Evolutionary conservation across 805 yeast species (phyloP), one percentile per base, ranked within the genome.

Genomic region (Yamadazyma endophytica): DNA sequence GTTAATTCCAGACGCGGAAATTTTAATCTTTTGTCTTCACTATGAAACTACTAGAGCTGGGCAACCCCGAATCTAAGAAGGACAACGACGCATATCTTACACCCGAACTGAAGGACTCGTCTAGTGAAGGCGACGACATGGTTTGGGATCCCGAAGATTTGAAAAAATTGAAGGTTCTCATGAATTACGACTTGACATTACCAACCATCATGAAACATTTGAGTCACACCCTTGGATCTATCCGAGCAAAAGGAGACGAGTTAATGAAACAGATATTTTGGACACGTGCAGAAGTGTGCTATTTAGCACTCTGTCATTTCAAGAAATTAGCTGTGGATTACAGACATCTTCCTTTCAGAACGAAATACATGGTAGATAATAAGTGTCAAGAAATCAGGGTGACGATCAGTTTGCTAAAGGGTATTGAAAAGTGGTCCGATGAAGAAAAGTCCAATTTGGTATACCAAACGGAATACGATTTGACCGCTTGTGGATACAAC

Each of bases 21-120:
- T n/a, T n/a, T n/a, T n/a, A n/a, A n/a, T n/a, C n/a, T n/a, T n/a
- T n/a, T n/a, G n/a, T n/a, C n/a, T n/a, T n/a, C n/a, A n/a, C n/a
- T n/a, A n/a, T n/a, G n/a, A n/a, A n/a, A n/a, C n/a, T n/a, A n/a
- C n/a, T n/a, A n/a, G n/a, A n/a, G n/a, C n/a, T n/a, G 9, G 20
- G 23, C 4, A 19, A 21, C 24, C 24, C 17, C 21, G 13, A 14
- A 13, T 12, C 21, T 4, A 6, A 22, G 12, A 13, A 19, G 5
- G 5, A 17, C 5, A 20, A 18, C 17, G 42, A 33, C 20, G 35
- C 29, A 4, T 41, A 41, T 27, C 25, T 37, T 12, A 37, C 45
- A 9, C 45, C 45, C 9, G 45, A 37, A 4, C 36, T 40, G 5
- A 41, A 41, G 26, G 42, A 33, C 12, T 31, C 37, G 21, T 30